Base-by-base conservation (phyloP, 2,329 filamentous ascomycete species). In the Ceratocystis alfenasii region DNA sequence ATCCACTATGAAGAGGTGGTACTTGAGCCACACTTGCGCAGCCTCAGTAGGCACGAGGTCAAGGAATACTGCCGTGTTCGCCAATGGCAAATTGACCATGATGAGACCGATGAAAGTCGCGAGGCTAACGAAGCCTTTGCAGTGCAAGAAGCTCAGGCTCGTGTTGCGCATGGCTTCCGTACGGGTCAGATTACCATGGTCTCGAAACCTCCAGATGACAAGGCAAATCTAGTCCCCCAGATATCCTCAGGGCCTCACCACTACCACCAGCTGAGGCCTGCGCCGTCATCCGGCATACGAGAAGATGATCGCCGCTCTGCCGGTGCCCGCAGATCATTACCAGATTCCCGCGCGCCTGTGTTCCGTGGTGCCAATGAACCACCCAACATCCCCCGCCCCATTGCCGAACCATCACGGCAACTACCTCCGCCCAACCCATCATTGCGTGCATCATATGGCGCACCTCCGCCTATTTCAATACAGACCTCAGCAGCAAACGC, bases 21-120 rank as follows among this genome's bases (percentile, higher is more conserved):
- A 44, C 81, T 86, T 28, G 79, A 86, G 28, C 75, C 78, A 1
- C 83, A 86, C 62, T 75, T 87, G 0, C 72, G 75, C n/a, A 70
- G 74, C 1, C 73, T 86, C 0, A 78, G 73, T 3, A 75, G 83
- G 8, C 75, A 77, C 1, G 83, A 87, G 69, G 76, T 87, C 62
- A 86, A 86, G 72, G 83, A 87, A 70, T 87, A 86, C 69, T 82
- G 81, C 63, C 82, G 83, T 20, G 78, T 87, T 48, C 81, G 84
- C 3, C 83, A 86, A 70, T 77, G 74, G 59, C 83, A 86, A 69
- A 73, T 85, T 0, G 82, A 85, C 60, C 74, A 75, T 4, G 80
- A 79, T 28, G 84, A 86, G 72, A 72, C 71, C 0, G 72, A 76
- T 0, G 77, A 78, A 0, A 77, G 84, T 1, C 77, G 78, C 20